Evolutionary conservation across 352 stramenopile genomes (phyloP).

Genomic region (Phytophthora idaei): DNA sequence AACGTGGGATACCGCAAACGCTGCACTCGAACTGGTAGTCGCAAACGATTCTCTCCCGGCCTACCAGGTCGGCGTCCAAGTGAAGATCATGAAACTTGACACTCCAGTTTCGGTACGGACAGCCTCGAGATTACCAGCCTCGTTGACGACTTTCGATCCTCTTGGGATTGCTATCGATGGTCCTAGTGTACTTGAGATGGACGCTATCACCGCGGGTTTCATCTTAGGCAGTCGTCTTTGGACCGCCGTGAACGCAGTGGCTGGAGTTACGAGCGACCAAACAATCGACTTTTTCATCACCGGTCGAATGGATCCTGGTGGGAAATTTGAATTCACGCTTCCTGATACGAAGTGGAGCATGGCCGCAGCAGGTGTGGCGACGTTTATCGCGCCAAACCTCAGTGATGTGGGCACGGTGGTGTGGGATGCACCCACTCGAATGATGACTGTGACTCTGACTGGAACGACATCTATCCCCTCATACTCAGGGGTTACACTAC

Average conservation of each 20-base stretch:
- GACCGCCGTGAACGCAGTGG: constrained; percentile 41
- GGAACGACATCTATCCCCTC: constrained; percentile 30
- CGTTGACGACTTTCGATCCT: constrained; percentile 51
- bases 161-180: constrained; percentile 55
- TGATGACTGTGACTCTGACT: constrained; percentile 43
- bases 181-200: constrained; percentile 44
- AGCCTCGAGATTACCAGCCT: constrained; percentile 22
- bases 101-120: constrained; percentile 50
- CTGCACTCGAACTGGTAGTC: constrained; percentile 28
- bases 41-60: constrained; percentile 34
- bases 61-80: constrained; percentile 32
- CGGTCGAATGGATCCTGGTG: constrained; percentile 42
- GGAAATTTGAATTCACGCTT: constrained; percentile 50
- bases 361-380: constrained; percentile 25
- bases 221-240: constrained; percentile 58
- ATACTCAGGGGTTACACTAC: constrained; percentile 38
- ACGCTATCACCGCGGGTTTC: constrained; percentile 46
- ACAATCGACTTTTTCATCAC: constrained; percentile 51
- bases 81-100: constrained; percentile 47
- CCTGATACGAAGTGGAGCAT: constrained; percentile 54
- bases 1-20: constrained; percentile 30
- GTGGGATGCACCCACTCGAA: constrained; percentile 41
- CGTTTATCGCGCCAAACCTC: constrained; percentile 43
- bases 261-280: constrained; percentile 59
- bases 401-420: constrained; percentile 30